Evolutionary conservation across 148 eudicot genomes (phyloP).

Genomic region (Rhododendron griersonianum): DNA sequence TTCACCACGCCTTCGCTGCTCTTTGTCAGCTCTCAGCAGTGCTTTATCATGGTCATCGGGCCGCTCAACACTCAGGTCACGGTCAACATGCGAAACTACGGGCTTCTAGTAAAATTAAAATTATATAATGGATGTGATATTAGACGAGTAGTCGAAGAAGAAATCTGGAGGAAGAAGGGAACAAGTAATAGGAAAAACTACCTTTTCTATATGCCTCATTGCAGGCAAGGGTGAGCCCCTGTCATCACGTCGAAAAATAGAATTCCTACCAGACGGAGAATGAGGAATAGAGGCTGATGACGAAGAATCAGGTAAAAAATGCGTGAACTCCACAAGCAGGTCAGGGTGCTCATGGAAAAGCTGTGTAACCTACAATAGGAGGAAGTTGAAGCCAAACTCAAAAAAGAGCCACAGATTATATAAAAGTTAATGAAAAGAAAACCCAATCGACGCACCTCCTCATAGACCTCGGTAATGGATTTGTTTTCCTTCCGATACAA

Average conservation of each 20-base stretch:
- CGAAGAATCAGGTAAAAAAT: slow-evolving; percentile 49
- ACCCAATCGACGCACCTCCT: slow-evolving; percentile 41
- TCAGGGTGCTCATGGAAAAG: slow-evolving; percentile 56
- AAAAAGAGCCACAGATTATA: background rate
- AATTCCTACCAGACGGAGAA: slow-evolving; percentile 27
- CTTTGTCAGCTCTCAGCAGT: slow-evolving; percentile 22
- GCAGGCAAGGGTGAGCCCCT: slow-evolving; percentile 27
- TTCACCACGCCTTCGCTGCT: slow-evolving; percentile 21
- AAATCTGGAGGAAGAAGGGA: background rate
- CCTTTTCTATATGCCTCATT: slow-evolving; percentile 36
- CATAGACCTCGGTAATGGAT: slow-evolving; percentile 48
- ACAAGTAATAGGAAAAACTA: slow-evolving; percentile 5
- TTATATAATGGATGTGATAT: background rate
- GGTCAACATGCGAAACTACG: slow-evolving; percentile 24
- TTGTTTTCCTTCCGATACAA: slow-evolving; percentile 52
- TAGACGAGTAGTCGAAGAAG: background rate
- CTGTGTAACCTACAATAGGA: slow-evolving; percentile 39
- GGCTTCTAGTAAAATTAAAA: slow-evolving; percentile 28
- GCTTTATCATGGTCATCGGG: slow-evolving; percentile 30
- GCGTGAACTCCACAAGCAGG: slow-evolving; percentile 50
- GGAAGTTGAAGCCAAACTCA: background rate
- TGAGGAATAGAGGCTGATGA: slow-evolving; percentile 21
- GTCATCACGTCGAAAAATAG: slow-evolving; percentile 23
- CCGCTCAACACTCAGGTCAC: slow-evolving; percentile 23
- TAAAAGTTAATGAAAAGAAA: slow-evolving; percentile 1